Percentiles rank a stretch among this genome's conserved stretches.
phyloP scores from a whole-genome alignment of 345 rosid species.

The Kandelia obovata region DNA sequence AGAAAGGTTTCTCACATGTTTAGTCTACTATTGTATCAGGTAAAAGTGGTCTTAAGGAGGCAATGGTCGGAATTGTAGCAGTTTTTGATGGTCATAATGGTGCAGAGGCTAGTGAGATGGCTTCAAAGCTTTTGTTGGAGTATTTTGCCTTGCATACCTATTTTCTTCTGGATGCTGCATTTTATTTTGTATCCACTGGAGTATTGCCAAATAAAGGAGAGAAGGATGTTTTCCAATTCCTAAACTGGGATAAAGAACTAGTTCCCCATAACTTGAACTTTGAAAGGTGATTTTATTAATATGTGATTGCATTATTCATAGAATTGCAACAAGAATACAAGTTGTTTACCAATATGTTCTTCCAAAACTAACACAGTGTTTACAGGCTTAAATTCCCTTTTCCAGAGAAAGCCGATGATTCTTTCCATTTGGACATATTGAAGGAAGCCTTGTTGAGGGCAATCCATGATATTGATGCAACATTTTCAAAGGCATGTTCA shows the following conservation, averaged over 20 bases:
- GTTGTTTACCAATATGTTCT: not conserved
- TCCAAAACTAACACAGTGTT: constrained; percentile 11
- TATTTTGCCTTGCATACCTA: constrained; percentile 84
- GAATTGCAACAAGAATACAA: not conserved
- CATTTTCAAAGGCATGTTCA: constrained; percentile 65
- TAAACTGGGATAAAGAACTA: constrained; percentile 42
- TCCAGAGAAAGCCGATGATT: constrained; percentile 47
- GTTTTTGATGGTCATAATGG: constrained; percentile 98
- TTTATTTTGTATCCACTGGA: constrained; percentile 45
- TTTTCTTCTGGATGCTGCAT: constrained; percentile 83
- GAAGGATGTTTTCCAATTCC: constrained; percentile 44
- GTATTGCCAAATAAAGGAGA: constrained; percentile 43
- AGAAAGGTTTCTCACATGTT: constrained; percentile 3
- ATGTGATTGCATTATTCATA: not conserved
- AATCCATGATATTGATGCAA: constrained; percentile 77
- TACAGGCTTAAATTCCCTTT: constrained; percentile 57
- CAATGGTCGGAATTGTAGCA: constrained; percentile 68
- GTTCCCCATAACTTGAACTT: constrained; percentile 46
- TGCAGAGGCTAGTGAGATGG: constrained; percentile 97
- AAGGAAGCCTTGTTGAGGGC: constrained; percentile 88
- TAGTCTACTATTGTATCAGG: constrained; percentile 41
- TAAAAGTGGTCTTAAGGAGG: constrained; percentile 57
- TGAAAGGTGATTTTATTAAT: constrained; percentile 39
- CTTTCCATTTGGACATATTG: constrained; percentile 72
- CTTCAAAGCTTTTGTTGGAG: constrained; percentile 75